A percentile compares a stretch with the other conserved stretches of the same genome.
phyloP scores from a whole-genome alignment of 306 rosid species.

The Rosa rugosa region DNA sequence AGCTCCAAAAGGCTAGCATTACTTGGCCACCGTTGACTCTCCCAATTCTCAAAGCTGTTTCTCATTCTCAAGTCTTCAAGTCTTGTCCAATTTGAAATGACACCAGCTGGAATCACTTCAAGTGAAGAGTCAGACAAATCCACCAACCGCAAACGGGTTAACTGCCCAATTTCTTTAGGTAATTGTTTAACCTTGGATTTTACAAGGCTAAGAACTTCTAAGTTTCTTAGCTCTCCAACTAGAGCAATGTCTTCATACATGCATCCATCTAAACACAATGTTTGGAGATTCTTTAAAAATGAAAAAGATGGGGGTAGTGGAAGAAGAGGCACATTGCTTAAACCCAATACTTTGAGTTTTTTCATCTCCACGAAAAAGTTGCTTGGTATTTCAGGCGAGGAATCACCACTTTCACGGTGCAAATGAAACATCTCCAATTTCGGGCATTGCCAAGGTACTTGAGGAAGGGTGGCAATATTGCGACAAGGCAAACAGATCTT shows the following conservation, averaged over 20 bases:
- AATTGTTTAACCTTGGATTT: neutral
- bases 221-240: constrained; percentile 10
- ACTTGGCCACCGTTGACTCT: neutral
- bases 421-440: neutral
- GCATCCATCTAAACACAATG: neutral
- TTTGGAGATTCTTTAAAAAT: constrained; percentile 18
- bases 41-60: neutral
- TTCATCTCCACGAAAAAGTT: constrained; percentile 20
- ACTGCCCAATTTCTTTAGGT: neutral
- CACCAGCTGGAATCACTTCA: neutral
- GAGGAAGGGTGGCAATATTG: neutral
- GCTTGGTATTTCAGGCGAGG: constrained; percentile 10
- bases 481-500: neutral
- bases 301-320: constrained; percentile 18
- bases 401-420: neutral
- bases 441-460: neutral
- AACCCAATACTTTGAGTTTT: constrained; percentile 18
- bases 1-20: neutral
- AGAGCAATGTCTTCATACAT: neutral
- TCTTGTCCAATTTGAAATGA: neutral
- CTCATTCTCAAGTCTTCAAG: constrained; percentile 18
- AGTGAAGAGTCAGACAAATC: neutral
- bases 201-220: constrained; percentile 1
- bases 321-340: neutral
- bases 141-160: constrained; percentile 2